Base-by-base conservation (phyloP, 2,329 filamentous ascomycete species). In the Claviceps digitariae region DNA sequence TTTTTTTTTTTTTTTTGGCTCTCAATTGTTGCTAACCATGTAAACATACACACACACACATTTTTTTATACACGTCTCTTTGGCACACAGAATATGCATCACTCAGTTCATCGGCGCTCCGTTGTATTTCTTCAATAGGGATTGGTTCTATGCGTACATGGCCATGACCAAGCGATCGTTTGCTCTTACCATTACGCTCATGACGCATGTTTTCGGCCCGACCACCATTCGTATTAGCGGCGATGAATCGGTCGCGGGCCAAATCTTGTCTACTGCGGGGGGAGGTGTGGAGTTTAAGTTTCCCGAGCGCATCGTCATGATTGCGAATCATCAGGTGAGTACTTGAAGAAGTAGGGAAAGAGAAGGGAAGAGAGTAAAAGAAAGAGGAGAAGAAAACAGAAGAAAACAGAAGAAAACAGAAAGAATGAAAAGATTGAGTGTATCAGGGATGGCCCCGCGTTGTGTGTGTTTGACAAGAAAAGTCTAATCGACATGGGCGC, bases 131-230 rank as follows among this genome's bases (percentile, higher is more conserved):
- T 72, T 89, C 62, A 85, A 89, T 65, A 81, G 81, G 54, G 83
- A 88, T 47, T 79, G 86, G 63, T 95, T 88, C 72, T 86, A 94
- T 68, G 79, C 83, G 57, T 94, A 89, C 70, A 94, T 95, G 81
- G 82, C 87, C 43, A 78, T 89, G 66, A 93, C 88, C 12, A 95
- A 95, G 68, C 81, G 87, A 63, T 87, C 81, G 1, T 94, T 94
- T 66, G 87, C 86, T 40, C 76, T 94, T 17, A 72, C 89, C 46
- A 82, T 84, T 57, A 90, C 85, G 21, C 85, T 84, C 46, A 82
- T 91, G 73, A 94, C 87, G 15, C 82, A 91, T 62, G 87, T 87
- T 74, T 95, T 87, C 84, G 84, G 86, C n/a, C 87, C 88, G 3
- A 93, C 87, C 0, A 78, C 82, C 4, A 84, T 95, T 53, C 78